Evolutionary conservation across 345 rosid species (phyloP).

Genomic region (Raphanus raphanistrum): DNA sequence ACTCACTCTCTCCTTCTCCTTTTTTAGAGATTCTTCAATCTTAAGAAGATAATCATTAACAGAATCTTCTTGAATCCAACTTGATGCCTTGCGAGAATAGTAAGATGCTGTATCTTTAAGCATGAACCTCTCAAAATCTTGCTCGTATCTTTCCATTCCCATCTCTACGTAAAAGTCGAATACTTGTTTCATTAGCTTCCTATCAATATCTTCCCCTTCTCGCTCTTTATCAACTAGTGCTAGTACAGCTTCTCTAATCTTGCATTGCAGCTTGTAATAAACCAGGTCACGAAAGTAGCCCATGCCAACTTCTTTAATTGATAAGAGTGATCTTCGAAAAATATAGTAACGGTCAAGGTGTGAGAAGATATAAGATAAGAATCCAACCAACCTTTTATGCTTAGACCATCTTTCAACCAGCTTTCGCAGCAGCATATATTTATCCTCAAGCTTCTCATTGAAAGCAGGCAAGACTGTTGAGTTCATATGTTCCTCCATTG

Average conservation of each 20-base stretch:
- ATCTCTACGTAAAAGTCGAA: slow-evolving; percentile 70
- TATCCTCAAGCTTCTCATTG: slow-evolving; percentile 72
- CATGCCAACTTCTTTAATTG: slow-evolving; percentile 70
- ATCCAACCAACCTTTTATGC: slow-evolving; percentile 44
- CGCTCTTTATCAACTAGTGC: slow-evolving; percentile 77
- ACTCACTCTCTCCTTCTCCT: slow-evolving; percentile 84
- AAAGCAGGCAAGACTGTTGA: slow-evolving; percentile 61
- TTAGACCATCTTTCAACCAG: slow-evolving; percentile 75
- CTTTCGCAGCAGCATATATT: slow-evolving; percentile 67
- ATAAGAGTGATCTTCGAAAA: slow-evolving; percentile 59
- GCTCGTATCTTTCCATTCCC: slow-evolving; percentile 55
- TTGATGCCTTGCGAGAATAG: slow-evolving; percentile 81
- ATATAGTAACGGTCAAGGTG: slow-evolving; percentile 73
- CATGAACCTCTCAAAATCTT: slow-evolving; percentile 70
- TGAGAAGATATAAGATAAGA: slow-evolving; percentile 33
- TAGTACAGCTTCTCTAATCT: slow-evolving; percentile 64
- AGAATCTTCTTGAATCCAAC: slow-evolving; percentile 73
- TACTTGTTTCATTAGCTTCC: slow-evolving; percentile 67
- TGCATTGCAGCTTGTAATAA: slow-evolving; percentile 49
- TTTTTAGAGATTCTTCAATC: slow-evolving; percentile 86
- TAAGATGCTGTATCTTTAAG: slow-evolving; percentile 65
- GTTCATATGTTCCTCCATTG: slow-evolving; percentile 60
- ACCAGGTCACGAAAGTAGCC: slow-evolving; percentile 77
- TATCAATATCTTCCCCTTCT: slow-evolving; percentile 82
- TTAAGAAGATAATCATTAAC: slow-evolving; percentile 75